Base-by-base conservation (phyloP, 1,139 yeast genomes). In the Saccharomyces hybrid region DNA sequence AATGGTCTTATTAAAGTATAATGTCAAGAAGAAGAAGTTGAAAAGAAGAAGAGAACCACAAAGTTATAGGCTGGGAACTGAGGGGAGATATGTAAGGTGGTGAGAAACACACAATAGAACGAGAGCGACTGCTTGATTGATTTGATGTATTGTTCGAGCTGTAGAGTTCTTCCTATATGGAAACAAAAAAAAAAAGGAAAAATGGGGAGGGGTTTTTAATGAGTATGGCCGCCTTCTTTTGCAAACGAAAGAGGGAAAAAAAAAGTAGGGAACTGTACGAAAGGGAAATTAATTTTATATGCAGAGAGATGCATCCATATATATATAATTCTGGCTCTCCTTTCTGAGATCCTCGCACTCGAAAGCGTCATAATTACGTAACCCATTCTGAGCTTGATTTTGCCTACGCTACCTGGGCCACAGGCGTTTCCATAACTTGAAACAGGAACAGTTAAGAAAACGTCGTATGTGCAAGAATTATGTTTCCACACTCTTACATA, bases 401-500 rank as follows among this genome's bases (percentile, higher is more conserved):
- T 38, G 44, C 44, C 44, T 38, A 20, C 26, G 25, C n/a, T 38
- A 13, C 25, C n/a, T 20, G 44, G 44, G 25, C 23, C 44, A 38
- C 44, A 38, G 26, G n/a, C 26, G 25, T 20, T 38, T 11, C 25
- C 25, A 9, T 26, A 20, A 38, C 23, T 5, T 38, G 26, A 20
- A 20, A 38, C 44, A 38, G 44, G 44, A 38, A 38, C 44, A 5
- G n/a, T 38, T 9, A 20, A 8, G 25, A 20, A 38, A 38, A 38
- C 13, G 13, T 11, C 44, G 44, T 16, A 25, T 11, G 25, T 13
- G 44, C 44, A 38, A 38, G 44, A 38, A 38, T 38, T 38, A 9
- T 38, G 44, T 38, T 38, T 38, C 44, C 44, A 38, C 44, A 20
- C 44, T 38, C 44, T 38, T 38, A 38, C 44, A 38, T 38, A 38